These are phyloP conservation scores for Claviceps paspali DNA, from an alignment of 2,329 filamentous ascomycete genomes.

Conservation along the genomic window DNA sequence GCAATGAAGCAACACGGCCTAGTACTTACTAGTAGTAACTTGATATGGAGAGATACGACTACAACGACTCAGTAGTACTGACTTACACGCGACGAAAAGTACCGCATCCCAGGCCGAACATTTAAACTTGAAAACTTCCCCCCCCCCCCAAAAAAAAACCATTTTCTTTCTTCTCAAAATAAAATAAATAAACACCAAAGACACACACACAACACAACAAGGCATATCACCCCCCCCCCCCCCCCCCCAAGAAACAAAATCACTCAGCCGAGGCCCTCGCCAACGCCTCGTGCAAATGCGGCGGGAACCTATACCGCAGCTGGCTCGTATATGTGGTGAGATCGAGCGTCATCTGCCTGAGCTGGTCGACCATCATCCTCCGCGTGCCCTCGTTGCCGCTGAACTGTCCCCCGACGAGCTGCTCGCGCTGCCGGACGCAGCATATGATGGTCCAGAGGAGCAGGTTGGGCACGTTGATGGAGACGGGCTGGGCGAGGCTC, in stretches of 20 bases:
- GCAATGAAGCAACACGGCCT: no score
- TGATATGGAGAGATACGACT: no score
- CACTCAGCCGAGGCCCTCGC: slow-evolving; percentile 64
- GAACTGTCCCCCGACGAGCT: slow-evolving; percentile 55
- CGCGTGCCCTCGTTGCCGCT: slow-evolving; percentile 55
- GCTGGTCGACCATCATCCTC: slow-evolving; percentile 48
- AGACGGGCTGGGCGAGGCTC: slow-evolving; percentile 61
- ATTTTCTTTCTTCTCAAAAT: no score
- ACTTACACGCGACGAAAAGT: no score
- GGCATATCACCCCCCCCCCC: no score
- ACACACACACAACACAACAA: no score
- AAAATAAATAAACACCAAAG: no score
- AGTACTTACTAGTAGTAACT: no score
- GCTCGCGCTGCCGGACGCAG: slow-evolving; percentile 63
- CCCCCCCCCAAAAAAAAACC: no score
- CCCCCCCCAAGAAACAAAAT: neutral
- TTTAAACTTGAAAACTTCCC: no score
- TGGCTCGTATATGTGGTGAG: slow-evolving; percentile 88
- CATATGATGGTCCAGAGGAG: slow-evolving; percentile 88
- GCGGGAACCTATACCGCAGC: slow-evolving; percentile 79
- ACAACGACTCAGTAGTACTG: no score
- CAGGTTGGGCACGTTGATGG: slow-evolving; percentile 78
- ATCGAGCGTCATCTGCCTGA: slow-evolving; percentile 73
- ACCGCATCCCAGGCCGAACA: no score
- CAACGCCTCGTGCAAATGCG: slow-evolving; percentile 74